Base-by-base conservation (phyloP, 345 rosid species). In the Populus deltoides region DNA sequence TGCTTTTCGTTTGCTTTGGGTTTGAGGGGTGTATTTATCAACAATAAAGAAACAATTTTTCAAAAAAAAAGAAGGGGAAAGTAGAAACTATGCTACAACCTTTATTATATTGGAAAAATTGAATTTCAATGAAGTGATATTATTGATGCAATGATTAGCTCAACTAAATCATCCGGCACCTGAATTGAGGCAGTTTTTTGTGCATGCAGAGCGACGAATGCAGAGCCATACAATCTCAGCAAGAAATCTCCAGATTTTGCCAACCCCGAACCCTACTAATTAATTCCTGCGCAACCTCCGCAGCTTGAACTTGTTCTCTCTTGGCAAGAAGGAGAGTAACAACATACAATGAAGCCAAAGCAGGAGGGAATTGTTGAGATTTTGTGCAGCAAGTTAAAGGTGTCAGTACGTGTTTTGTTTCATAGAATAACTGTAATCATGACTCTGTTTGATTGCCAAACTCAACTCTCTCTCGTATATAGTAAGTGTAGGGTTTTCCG, bases 221-320 rank as follows among this genome's bases (percentile, higher is more conserved):
- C 88, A 39, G 85, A 88, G 20, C 98, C 98, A 36, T 92, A 93
- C 78, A 75, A 66, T 61, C 69, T 73, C 20, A 24, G 77, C 83
- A 87, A 83, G 86, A 86, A 80, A 76, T 81, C 87, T 83, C 78
- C 81, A 7, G 93, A 89, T 73, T 72, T 76, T 17, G 53, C 74
- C 17, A 74, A 81, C 1, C 77, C 49, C 24, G 88, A 78, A 55
- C 59, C 81, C 22, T 73, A 43, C 45, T 83, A 84, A 81, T 65
- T 81, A 83, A 84, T 77, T 77, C 76, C 76, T 80, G 69, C 22
- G 82, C 86, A 63, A 57, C 72, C 65, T 84, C 76, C 22, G 80
- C 77, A 33, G 57, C 78, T 24, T 49, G 16, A 10, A 49, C 31
- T 38, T 31, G 39, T 59, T 70, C 53, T 22, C 57, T 74, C 31